A percentile compares a stretch with the other conserved stretches of the same genome.
phyloP scores from a whole-genome alignment of 148 eudicot genomes.

The Salicornia ramosissima region DNA sequence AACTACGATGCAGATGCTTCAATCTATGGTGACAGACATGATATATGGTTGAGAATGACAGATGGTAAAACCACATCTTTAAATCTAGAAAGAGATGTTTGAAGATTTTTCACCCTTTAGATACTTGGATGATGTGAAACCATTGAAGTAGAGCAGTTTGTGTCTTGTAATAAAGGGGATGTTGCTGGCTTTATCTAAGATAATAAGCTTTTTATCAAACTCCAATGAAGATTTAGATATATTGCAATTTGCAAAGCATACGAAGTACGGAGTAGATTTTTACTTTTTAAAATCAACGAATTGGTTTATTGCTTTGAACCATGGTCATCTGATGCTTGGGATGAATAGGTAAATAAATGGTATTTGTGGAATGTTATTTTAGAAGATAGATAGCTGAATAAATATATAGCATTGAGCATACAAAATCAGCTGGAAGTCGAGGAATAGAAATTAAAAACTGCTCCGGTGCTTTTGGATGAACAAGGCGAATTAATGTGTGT shows the following conservation, averaged over 20 bases:
- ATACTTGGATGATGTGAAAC: neutral
- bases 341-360: neutral
- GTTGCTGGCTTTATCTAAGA: neutral
- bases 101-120: neutral
- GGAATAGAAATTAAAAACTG: neutral
- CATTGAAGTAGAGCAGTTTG: neutral
- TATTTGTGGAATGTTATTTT: neutral
- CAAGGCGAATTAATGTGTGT: no score
- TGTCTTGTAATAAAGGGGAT: no score
- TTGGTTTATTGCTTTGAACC: neutral
- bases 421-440: neutral
- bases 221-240: neutral
- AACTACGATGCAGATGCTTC: no score
- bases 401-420: neutral
- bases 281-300: neutral
- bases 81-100: neutral
- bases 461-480: no score
- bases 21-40: neutral
- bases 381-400: neutral
- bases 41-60: neutral
- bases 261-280: no score
- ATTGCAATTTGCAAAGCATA: neutral
- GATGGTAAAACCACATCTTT: no score
- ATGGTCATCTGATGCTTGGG: neutral
- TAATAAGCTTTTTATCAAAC: neutral